Base-by-base conservation (phyloP, 106 monocot genomes). In the Xerophyta viscosa region DNA sequence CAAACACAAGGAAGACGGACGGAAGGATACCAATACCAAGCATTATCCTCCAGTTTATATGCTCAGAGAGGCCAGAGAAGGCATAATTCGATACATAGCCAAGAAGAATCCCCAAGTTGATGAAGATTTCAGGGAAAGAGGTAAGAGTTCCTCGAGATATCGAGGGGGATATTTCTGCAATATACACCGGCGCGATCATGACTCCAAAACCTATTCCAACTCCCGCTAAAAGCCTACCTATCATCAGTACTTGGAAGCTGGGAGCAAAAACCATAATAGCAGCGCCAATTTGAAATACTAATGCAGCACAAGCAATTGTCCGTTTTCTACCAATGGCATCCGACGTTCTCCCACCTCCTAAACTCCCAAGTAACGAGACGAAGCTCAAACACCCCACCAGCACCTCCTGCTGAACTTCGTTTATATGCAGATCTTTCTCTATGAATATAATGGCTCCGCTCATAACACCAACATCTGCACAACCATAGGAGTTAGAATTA, bases 381-480 rank as follows among this genome's bases (percentile, higher is more conserved):
- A 98, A 24, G 70, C 85, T 89, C 65, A 98, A 74, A 52, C 78
- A 86, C 1, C 96, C 96, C 11, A 98, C 70, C 27, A 98, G 62
- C 21, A 98, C 37, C 66, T 98, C 96, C 69, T 86, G 75, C 50
- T 98, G 89, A 20, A 98, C 89, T 71, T 86, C 85, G 8, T 70
- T 77, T 70, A 89, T 79, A 57, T 86, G 70, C 15, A 98, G 62
- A 46, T 96, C 96, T 54, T 71, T 75, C 20, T 89, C 72, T 41
- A 96, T 96, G 68, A 89, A 96, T 11, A 96, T 54, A 55, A 96
- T 89, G 23, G 82, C 85, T 1, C 96, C 96, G 47, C 96, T 96
- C 96, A 96, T 96, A 61, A 96, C 96, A 48, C 96, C 96, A n/a
- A 96, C 96, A 77, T 96, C 96, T 96, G 78, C 47, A 72, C 4